Conservation (phyloP, 2,329 filamentous ascomycete genomes). For the Coleophoma crateriformis region DNA sequence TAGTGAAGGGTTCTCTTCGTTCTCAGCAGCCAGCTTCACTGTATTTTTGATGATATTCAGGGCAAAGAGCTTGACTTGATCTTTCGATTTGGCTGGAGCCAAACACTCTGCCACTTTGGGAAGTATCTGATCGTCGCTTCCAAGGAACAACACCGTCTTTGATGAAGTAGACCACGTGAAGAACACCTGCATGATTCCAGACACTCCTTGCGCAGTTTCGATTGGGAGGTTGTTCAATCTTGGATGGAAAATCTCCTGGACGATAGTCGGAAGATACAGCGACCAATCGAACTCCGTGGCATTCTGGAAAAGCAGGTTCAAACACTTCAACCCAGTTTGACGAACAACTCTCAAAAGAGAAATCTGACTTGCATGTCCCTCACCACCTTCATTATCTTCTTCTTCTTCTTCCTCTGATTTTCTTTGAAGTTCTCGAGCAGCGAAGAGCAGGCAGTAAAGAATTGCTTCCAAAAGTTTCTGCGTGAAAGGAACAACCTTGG, state of each 20-base stretch:
- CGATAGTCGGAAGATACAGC: conserved; percentile 63
- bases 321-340: conserved; percentile 73
- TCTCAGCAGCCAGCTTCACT: conserved; percentile 52
- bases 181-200: conserved; percentile 74
- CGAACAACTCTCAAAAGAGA: conserved; percentile 63
- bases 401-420: conserved; percentile 26
- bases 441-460: conserved; percentile 72
- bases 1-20: conserved; percentile 40
- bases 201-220: conserved; percentile 87
- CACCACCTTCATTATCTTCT: conserved; percentile 29
- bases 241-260: conserved; percentile 70
- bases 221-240: conserved; percentile 71
- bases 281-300: conserved; percentile 67
- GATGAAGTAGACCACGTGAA: conserved; percentile 71
- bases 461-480: conserved; percentile 68
- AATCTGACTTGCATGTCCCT: conserved; percentile 29
- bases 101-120: conserved; percentile 68
- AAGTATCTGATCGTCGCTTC: conserved; percentile 54
- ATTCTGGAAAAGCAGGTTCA: conserved; percentile 73
- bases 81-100: conserved; percentile 67
- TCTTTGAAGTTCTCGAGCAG: conserved; percentile 52
- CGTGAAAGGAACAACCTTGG: conserved; percentile 63
- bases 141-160: conserved; percentile 62
- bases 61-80: conserved; percentile 80
- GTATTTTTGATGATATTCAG: conserved; percentile 70